A percentile compares a stretch with the other conserved stretches of the same genome.
Conservation (phyloP, 2,329 filamentous ascomycete genomes). For the Rhinocladiella mackenziei region DNA sequence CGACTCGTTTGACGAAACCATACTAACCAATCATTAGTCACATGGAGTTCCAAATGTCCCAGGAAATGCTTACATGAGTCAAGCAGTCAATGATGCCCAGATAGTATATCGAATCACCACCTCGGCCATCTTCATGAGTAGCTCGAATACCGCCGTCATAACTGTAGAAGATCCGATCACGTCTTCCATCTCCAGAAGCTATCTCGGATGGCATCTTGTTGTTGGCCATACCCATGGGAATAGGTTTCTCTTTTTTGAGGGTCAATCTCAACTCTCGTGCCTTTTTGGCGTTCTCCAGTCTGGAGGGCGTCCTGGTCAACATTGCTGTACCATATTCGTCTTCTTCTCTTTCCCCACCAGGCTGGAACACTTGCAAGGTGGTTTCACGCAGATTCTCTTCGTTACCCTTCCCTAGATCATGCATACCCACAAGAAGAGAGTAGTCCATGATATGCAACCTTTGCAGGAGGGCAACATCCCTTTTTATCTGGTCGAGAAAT, state of each 20-base stretch:
- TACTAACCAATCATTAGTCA: slow-evolving; percentile 56
- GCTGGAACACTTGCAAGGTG: slow-evolving; percentile 90
- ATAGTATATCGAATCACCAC: slow-evolving; percentile 93
- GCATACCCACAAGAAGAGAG: slow-evolving; percentile 88
- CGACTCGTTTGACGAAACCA: slow-evolving; percentile 86
- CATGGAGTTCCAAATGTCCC: not conserved
- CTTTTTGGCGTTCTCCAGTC: slow-evolving; percentile 85
- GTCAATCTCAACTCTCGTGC: slow-evolving; percentile 86
- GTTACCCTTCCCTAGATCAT: slow-evolving; percentile 85
- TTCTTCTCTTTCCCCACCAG: slow-evolving; percentile 67
- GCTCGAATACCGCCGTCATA: slow-evolving; percentile 92
- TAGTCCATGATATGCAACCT: slow-evolving; percentile 97
- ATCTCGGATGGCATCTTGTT: slow-evolving; percentile 89
- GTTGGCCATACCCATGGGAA: slow-evolving; percentile 80
- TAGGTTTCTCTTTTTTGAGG: slow-evolving; percentile 85
- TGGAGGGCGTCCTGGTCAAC: slow-evolving; percentile 85
- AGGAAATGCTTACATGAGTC: slow-evolving; percentile 70
- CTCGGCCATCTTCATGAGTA: slow-evolving; percentile 80
- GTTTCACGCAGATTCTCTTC: slow-evolving; percentile 89
- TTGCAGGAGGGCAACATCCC: slow-evolving; percentile 82
- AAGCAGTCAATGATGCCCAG: slow-evolving; percentile 97
- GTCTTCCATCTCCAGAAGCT: slow-evolving; percentile 61
- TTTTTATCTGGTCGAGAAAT: slow-evolving; percentile 84
- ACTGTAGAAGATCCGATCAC: slow-evolving; percentile 80
- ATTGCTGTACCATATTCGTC: slow-evolving; percentile 52